Evolutionary conservation across 2,329 filamentous ascomycete genomes (phyloP).

Genomic region (Neonectria faginata): DNA sequence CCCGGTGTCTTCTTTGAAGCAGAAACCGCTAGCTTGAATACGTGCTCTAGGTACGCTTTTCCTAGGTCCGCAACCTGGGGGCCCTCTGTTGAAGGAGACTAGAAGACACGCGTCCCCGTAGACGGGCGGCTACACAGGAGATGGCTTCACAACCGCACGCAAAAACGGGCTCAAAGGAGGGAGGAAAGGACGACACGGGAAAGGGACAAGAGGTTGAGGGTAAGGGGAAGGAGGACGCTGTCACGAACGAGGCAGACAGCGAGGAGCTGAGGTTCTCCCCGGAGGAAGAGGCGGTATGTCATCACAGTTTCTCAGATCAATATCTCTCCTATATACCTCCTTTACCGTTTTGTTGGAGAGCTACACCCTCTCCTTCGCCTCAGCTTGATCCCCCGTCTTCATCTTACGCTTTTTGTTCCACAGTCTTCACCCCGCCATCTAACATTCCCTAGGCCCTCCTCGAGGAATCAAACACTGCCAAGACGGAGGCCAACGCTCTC

Average conservation of each 20-base stretch:
- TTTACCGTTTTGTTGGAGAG: not conserved
- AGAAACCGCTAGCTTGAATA: not conserved
- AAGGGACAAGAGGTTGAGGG: conserved; percentile 1
- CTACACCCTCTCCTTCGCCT: not conserved
- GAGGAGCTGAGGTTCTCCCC: conserved; percentile 59
- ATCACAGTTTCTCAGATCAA: not conserved
- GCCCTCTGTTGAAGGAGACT: not conserved
- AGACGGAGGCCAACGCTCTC: conserved; percentile 81
- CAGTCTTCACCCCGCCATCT: not conserved
- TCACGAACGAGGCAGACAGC: conserved; percentile 28
- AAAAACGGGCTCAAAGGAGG: conserved; percentile 23
- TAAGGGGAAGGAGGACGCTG: conserved; percentile 18
- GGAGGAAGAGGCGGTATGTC: conserved; percentile 67
- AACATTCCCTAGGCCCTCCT: conserved; percentile 69
- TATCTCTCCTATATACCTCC: not conserved
- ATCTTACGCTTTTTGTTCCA: not conserved
- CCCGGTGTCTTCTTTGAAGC: not conserved
- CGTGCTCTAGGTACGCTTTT: not conserved
- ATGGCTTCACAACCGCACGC: conserved; percentile 7
- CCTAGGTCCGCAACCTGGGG: not conserved
- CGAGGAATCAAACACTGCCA: conserved; percentile 77
- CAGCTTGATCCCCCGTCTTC: not conserved
- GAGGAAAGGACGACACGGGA: conserved; percentile 6
- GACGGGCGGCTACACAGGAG: not conserved
- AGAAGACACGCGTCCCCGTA: not conserved